A percentile compares a stretch with the other conserved stretches of the same genome.
phyloP scores from a whole-genome alignment of 129 eudicot species.

The Dittrichia graveolens region DNA sequence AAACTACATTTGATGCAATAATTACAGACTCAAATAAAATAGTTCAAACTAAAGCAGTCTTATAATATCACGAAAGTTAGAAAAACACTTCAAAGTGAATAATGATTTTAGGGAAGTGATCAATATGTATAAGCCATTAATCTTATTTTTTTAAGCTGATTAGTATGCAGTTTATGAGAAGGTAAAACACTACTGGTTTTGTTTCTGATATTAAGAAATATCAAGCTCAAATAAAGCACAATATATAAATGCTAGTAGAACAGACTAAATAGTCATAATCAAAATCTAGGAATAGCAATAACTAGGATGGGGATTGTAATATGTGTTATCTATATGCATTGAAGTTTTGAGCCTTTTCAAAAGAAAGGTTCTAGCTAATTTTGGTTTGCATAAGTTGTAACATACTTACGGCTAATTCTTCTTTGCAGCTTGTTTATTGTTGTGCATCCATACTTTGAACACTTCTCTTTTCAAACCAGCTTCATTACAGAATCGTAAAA shows the following conservation, averaged over 20 bases:
- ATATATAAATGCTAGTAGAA: conserved; percentile 22
- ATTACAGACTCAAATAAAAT: background rate
- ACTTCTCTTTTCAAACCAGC: conserved; percentile 68
- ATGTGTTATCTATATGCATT: conserved; percentile 33
- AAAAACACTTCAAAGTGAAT: background rate
- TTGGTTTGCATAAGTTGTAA: conserved; percentile 24
- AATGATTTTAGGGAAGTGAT: conserved; percentile 1
- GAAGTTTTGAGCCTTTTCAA: conserved; percentile 7
- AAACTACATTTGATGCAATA: conserved; percentile 12
- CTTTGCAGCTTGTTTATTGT: conserved; percentile 75
- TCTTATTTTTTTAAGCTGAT: too few relatives aligned
- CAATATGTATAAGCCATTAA: background rate
- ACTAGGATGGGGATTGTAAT: conserved; percentile 11
- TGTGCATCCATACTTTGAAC: conserved; percentile 92
- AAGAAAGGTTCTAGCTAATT: conserved; percentile 18
- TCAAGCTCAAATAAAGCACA: conserved; percentile 9
- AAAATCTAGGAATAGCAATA: conserved; percentile 28
- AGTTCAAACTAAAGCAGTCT: conserved; percentile 2
- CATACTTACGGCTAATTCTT: conserved; percentile 52
- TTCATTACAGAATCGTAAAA: conserved; percentile 56
- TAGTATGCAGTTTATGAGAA: background rate
- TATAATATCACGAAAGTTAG: background rate
- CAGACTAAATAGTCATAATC: background rate
- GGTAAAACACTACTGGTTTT: conserved; percentile 13
- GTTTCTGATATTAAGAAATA: conserved; percentile 21